These are phyloP conservation scores for Yamadazyma membranifaciens DNA, from an alignment of 1,139 yeast genomes.

Conservation along the genomic window DNA sequence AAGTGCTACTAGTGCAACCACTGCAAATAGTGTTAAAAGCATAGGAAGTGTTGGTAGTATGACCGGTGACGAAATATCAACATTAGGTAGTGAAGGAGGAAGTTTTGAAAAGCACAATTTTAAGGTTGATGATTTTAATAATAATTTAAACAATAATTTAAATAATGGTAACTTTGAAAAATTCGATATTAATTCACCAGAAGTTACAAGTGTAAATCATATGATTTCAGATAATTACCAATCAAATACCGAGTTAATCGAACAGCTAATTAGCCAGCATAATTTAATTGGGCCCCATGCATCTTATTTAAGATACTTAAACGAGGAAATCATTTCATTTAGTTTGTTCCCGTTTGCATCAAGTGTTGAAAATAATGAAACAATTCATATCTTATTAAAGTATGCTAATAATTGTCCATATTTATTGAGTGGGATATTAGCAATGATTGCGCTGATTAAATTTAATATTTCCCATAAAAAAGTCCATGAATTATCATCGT, in stretches of 20 bases:
- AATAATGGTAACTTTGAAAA: constrained; percentile 11
- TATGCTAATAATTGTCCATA: constrained; percentile 37
- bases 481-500: constrained; percentile 30
- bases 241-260: constrained; percentile 23
- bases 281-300: constrained; percentile 30
- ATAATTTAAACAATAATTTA: constrained; percentile 11
- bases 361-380: constrained; percentile 35
- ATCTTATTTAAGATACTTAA: constrained; percentile 28
- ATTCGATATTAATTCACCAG: constrained; percentile 12
- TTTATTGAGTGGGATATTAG: constrained; percentile 33
- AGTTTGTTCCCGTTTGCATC: constrained; percentile 41
- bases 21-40: not conserved
- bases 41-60: too few relatives aligned
- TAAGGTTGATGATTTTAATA: constrained; percentile 18
- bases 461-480: constrained; percentile 31
- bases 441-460: constrained; percentile 39
- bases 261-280: constrained; percentile 23
- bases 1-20: too few relatives aligned
- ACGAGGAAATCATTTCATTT: constrained; percentile 28
- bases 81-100: constrained; percentile 1
- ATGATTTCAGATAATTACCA: not conserved
- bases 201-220: constrained; percentile 7
- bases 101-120: constrained; percentile 16
- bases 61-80: too few relatives aligned
- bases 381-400: constrained; percentile 29